Evolutionary conservation across 768 basidiomycete species (phyloP).

Genomic region (Pleurotus eryngii): DNA sequence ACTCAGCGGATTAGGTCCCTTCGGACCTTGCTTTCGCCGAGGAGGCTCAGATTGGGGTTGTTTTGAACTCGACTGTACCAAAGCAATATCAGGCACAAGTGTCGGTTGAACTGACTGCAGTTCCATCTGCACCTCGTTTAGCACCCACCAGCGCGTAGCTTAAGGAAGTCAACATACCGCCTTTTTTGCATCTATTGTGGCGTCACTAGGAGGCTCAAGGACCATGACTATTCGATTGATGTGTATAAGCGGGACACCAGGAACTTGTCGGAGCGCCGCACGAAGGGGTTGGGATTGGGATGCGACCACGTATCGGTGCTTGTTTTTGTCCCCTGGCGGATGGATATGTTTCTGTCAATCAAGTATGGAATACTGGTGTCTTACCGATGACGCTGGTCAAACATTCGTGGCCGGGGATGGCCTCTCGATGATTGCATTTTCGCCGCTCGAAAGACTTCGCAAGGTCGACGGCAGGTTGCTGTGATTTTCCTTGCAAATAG

Average conservation of each 20-base stretch:
- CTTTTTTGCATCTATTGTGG: conserved; percentile 68
- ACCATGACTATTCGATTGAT: conserved; percentile 92
- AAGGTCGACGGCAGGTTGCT: conserved; percentile 78
- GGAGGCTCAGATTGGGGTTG: conserved; percentile 26
- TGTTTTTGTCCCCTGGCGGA: conserved; percentile 71
- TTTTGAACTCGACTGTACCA: conserved; percentile 32
- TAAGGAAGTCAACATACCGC: conserved; percentile 33
- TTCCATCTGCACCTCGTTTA: conserved; percentile 47
- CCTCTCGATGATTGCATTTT: conserved; percentile 91
- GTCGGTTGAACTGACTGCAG: conserved; percentile 54
- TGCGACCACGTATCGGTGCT: conserved; percentile 89
- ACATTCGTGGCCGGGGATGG: conserved; percentile 85
- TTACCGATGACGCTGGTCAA: conserved; percentile 76
- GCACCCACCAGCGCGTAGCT: no score
- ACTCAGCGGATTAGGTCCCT: conserved; percentile 90
- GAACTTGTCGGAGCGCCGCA: conserved; percentile 61
- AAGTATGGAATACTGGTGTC: conserved; percentile 14
- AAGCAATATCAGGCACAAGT: conserved; percentile 38
- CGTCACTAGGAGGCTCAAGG: conserved; percentile 83
- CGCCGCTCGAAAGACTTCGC: conserved; percentile 92
- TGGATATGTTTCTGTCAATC: neutral
- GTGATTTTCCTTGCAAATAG: conserved; percentile 74
- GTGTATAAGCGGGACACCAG: conserved; percentile 88
- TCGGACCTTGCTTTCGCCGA: conserved; percentile 67
- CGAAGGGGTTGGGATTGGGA: conserved; percentile 79